Percentiles rank a stretch among this genome's conserved stretches.
Conservation (phyloP, 257 asterid species). For the Solanum tarapatanum region DNA sequence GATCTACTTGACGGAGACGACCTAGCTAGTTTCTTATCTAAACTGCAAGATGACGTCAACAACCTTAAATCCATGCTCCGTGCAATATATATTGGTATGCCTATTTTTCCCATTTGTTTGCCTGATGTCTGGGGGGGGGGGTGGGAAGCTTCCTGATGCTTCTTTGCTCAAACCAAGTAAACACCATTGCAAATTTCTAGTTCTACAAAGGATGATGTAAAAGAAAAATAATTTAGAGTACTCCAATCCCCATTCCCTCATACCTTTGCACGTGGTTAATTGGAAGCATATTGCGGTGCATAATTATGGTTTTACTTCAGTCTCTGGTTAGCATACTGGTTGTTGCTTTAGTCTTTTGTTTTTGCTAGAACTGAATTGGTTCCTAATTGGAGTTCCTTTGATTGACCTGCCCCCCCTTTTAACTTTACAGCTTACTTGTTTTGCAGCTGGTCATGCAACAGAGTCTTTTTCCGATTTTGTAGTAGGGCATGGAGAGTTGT, state of each 20-base stretch:
- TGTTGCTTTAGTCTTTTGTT: background rate
- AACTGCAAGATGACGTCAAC: constrained; percentile 56
- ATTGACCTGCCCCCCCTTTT: background rate
- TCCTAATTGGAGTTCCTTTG: background rate
- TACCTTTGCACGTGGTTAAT: background rate
- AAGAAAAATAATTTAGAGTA: background rate
- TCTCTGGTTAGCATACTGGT: background rate
- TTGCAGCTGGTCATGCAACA: constrained; percentile 96
- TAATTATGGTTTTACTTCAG: background rate
- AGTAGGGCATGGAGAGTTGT: constrained; percentile 95
- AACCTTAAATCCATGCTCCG: constrained; percentile 91
- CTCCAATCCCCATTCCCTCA: background rate
- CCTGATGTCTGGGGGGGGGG: background rate
- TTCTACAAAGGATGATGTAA: background rate
- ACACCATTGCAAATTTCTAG: background rate
- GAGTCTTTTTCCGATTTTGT: constrained; percentile 98
- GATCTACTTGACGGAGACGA: constrained; percentile 81
- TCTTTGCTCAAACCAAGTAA: background rate
- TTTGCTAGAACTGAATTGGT: background rate
- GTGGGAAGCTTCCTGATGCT: background rate
- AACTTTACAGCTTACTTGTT: constrained; percentile 7
- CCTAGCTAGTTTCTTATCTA: constrained; percentile 46
- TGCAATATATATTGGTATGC: constrained; percentile 80
- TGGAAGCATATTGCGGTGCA: background rate
- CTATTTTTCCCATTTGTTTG: background rate